Evolutionary conservation across 352 stramenopile species (phyloP), one percentile per base, ranked within the genome.

Genomic region (Pythium pectinolyticum): DNA sequence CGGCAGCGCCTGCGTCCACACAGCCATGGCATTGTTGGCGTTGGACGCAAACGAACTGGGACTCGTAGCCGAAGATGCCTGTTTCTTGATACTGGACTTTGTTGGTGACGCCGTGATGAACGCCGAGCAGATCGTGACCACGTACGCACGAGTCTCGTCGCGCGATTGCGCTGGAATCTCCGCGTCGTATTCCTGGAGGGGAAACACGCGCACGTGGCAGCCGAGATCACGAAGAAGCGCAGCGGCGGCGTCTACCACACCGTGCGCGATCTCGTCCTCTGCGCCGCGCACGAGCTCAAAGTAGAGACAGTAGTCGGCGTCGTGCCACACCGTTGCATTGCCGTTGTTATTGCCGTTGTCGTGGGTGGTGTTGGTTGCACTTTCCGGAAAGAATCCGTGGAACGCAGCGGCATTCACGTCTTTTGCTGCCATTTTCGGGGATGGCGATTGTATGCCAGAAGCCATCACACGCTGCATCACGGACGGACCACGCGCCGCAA

Each of bases 81-180:
- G n/a, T n/a, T n/a, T n/a, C 27, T 53, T 53, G 5, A 53, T 39
- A n/a, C 27, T 17, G 12, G 25, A 19, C 7, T 55, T 67, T 10
- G 20, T 41, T 1, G 54, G 50, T 14, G 62, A 63, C 24, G 37
- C 30, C 2, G 54, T 62, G 35, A 68, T 47, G 20, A 70, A 68
- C 32, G 74, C 69, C 31, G 60, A 75, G 48, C 72, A 73, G 25
- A 88, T 63, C 0, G 72, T 78, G 19, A 88, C 45, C 12, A 75
- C 63, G 54, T 82, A 88, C 12, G 77, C 79, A 31, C 67, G 73
- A 22, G 79, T 78, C 15, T 82, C 74, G 7, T 60, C 19, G 53
- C 76, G 73, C n/a, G 52, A 69, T 28, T 69, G 46, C 0, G 74
- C 68, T 0, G 60, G 56, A 6, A 60, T 27, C 40, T 73, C 65